Conservation (phyloP, 495 filamentous ascomycete genomes). For the Hypoxylon intermedium region DNA sequence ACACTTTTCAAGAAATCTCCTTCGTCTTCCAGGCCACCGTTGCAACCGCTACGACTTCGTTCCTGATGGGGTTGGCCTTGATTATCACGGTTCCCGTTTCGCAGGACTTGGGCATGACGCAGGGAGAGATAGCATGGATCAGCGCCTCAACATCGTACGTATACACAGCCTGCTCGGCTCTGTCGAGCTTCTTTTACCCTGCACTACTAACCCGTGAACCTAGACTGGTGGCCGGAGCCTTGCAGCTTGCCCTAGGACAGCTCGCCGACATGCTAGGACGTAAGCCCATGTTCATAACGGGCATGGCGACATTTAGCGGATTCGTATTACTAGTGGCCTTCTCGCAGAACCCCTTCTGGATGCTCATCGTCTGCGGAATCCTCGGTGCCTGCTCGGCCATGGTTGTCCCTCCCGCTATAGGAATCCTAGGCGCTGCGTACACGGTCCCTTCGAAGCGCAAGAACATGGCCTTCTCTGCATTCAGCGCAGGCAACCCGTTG, state of each 20-base stretch:
- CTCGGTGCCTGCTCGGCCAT: constrained; percentile 68
- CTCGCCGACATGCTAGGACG: constrained; percentile 73
- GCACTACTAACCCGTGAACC: constrained; percentile 2
- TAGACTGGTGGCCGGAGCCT: constrained; percentile 68
- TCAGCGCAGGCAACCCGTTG: constrained; percentile 73
- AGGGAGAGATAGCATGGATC: constrained; percentile 76
- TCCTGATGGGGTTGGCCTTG: constrained; percentile 65
- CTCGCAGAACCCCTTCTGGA: constrained; percentile 65
- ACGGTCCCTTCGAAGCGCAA: constrained; percentile 66
- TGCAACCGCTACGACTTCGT: constrained; percentile 69
- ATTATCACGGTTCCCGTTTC: constrained; percentile 71
- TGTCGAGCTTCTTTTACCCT: neutral
- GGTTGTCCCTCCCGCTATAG: constrained; percentile 71
- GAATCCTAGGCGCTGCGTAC: constrained; percentile 70
- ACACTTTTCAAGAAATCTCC: constrained; percentile 67
- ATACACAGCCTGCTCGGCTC: constrained; percentile 1
- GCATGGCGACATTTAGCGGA: constrained; percentile 66
- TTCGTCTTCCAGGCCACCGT: constrained; percentile 74
- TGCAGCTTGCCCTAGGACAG: constrained; percentile 72
- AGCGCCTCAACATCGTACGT: constrained; percentile 65
- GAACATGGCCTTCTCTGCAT: constrained; percentile 74
- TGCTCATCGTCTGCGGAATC: constrained; percentile 70
- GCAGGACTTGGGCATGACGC: constrained; percentile 67
- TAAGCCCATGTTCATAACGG: constrained; percentile 64
- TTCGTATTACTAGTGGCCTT: constrained; percentile 66